Base-by-base conservation (phyloP, 192 early-diverging fungal species). In the Phycomyces blakesleeanus region DNA sequence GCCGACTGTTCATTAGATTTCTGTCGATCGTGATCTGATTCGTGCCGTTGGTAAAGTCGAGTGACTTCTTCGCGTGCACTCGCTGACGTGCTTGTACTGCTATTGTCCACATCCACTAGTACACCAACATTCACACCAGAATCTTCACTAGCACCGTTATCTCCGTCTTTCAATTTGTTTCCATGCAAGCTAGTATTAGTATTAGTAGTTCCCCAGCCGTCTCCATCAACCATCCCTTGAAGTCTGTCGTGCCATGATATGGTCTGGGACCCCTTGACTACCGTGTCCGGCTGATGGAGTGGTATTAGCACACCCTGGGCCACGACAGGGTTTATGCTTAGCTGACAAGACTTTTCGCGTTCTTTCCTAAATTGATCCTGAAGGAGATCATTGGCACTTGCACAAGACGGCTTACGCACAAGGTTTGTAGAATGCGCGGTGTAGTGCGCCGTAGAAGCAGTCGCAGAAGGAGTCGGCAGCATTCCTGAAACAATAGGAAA, bases 331-430 rank as follows among this genome's bases (percentile, higher is more conserved):
- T 63, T 63, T 15, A 54, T 51, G 16, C 29, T 53, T 7, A 63
- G 24, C 14, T 42, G 57, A 24, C 39, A 27, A 16, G 51, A 40
- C 39, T 42, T 54, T 42, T 52, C 61, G 22, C 51, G 29, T 26
- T 63, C 61, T 40, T 54, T 63, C 18, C 53, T 51, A 21, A 52
- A 53, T 41, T 63, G 61, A 20, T 63, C 61, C 16, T 63, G 61
- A 21, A 63, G 38, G 50, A 63, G 20, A 15, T 59, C 57, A 25
- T 49, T 59, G 20, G 41, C 25, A 29, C 24, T 55, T 5, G 54
- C 15, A 47, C 26, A 40, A 0, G 61, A 63, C 4, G 61, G 51
- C 3, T 34, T 34, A 7, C 29, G 29, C 29, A 2, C 29, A 34
- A 34, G 29, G 2, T 2, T 7, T 34, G 29, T 34, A 34, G 29